Evolutionary conservation across 768 basidiomycete species (phyloP), one percentile per base, ranked within the genome.

Genomic region (Tricholoma sp.): DNA sequence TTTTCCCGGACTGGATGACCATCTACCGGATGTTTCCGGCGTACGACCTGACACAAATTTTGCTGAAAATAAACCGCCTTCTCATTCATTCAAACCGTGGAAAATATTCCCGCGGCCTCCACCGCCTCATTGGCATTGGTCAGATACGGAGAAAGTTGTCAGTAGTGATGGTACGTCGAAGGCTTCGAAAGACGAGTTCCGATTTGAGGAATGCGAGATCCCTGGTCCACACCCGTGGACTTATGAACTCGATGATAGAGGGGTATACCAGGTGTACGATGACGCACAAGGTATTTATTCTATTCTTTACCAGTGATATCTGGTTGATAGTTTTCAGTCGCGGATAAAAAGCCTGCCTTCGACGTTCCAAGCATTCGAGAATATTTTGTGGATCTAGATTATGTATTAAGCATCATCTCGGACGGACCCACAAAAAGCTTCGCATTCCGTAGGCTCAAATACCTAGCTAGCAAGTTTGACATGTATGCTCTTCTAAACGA

Each of bases 401-500:
- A 87, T 67, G 80, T 98, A 12, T 81, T 98, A 1, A 77, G 81
- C 4, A 93, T 98, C 60, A 97, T 98, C 55, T 83, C 94, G 1
- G 93, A 97, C 69, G 97, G 97, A 0, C 97, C 97, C 0, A 87
- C 94, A 5, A 99, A 99, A 75, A 92, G 89, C 63, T 95, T 97
- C 67, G 96, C 97, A 0, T 98, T 87, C 68, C 82, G 94, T 2
- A 73, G 97, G 54, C 78, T 99, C 59, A 92, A 91, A 71, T 99
- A 96, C 68, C 80, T 99, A 11, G 78, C 86, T 12, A 89, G 91
- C 73, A 98, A 98, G 71, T 98, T 94, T 73, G 89, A 88, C 50
- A 91, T 98, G 86, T 94, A 96, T 68, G 82, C 78, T 32, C 78
- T 99, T 12, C 73, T 98, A 63, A 95, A 98, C 57, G 97, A 98